Percentiles rank a stretch among this genome's conserved stretches.
These are phyloP conservation scores for Apodospora peruviana DNA, from an alignment of 495 filamentous ascomycete species.

Conservation along the genomic window DNA sequence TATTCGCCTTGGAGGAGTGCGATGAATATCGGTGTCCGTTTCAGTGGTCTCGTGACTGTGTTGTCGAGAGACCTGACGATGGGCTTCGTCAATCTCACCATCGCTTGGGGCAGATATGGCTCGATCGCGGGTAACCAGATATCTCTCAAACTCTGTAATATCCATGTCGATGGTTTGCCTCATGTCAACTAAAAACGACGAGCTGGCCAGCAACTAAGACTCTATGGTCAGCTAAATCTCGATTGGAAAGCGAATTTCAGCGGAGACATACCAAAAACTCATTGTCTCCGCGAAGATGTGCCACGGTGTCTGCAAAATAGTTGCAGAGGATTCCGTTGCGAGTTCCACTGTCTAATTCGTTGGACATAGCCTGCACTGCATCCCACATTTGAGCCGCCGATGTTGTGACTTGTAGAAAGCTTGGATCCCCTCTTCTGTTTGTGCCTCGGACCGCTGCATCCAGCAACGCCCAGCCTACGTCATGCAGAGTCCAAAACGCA, in stretches of 20 bases:
- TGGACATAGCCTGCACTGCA: neutral
- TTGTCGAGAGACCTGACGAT: no score
- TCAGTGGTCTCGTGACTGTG: no score
- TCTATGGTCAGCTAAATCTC: neutral
- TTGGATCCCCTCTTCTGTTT: neutral
- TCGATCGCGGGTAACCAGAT: no score
- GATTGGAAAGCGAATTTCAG: neutral
- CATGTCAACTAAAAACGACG: neutral
- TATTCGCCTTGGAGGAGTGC: no score
- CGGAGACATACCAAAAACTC: neutral
- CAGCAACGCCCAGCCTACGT: constrained; percentile 1
- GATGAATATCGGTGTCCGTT: no score
- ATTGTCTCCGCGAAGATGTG: neutral
- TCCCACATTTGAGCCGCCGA: constrained; percentile 1
- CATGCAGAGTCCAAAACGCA: constrained; percentile 4
- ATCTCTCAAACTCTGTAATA: neutral
- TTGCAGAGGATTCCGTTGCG: neutral
- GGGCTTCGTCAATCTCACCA: no score
- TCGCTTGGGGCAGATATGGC: no score
- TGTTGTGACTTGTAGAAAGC: neutral
- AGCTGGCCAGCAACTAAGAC: neutral
- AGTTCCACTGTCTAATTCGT: neutral
- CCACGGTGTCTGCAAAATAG: neutral
- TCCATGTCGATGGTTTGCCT: neutral
- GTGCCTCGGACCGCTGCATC: neutral